Conservation (phyloP, 306 rosid genomes). For the Dryas drummondii region DNA sequence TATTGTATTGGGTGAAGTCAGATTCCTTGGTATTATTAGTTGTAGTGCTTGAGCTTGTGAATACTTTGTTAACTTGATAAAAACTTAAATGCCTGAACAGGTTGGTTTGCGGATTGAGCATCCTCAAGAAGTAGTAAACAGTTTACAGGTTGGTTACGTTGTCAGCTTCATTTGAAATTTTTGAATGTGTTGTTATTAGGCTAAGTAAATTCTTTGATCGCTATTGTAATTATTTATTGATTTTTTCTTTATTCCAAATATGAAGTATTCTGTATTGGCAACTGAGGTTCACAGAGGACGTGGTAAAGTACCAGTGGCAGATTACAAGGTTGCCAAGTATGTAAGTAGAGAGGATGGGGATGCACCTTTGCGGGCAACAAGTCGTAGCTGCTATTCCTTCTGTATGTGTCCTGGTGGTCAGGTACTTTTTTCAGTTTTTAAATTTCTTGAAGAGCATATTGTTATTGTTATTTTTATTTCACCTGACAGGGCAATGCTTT, state of each 20-base stretch:
- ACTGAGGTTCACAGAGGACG: conserved; percentile 78
- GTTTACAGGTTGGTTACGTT: conserved; percentile 64
- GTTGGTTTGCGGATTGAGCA: conserved; percentile 96
- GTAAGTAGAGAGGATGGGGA: conserved; percentile 35
- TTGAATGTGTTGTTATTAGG: neutral
- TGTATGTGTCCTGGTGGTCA: conserved; percentile 99
- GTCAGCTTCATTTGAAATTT: neutral
- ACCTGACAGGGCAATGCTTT: conserved; percentile 5
- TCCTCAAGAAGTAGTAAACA: conserved; percentile 87
- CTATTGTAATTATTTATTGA: neutral
- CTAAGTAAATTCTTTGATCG: neutral
- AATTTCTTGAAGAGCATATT: conserved; percentile 3
- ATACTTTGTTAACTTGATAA: conserved; percentile 20
- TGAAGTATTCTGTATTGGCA: conserved; percentile 86
- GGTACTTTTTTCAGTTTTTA: conserved; percentile 46
- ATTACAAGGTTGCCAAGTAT: conserved; percentile 80
- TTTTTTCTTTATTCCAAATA: conserved; percentile 11
- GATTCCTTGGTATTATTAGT: conserved; percentile 17
- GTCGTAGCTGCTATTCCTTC: conserved; percentile 87
- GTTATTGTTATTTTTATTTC: neutral
- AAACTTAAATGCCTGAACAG: conserved; percentile 45
- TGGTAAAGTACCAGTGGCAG: conserved; percentile 96
- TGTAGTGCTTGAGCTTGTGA: conserved; percentile 13
- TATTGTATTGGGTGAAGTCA: neutral
- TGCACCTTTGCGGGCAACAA: conserved; percentile 39